Conservation (phyloP, 768 basidiomycete genomes). For the Rhizopogon salebrosus region DNA sequence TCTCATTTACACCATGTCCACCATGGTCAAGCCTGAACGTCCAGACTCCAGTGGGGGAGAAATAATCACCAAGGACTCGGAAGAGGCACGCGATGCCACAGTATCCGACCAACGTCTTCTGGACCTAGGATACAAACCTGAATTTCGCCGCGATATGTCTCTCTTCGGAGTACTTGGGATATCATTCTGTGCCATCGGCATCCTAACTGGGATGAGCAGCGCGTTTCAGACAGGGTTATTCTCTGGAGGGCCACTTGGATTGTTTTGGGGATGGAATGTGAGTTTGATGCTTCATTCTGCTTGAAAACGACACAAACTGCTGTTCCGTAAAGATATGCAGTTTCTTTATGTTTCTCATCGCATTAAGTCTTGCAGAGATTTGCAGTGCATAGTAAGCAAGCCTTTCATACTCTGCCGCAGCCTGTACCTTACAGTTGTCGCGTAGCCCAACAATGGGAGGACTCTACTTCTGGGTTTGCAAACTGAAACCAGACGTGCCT, state of each 20-base stretch:
- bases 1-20: neutral
- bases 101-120: constrained; percentile 37
- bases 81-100: neutral
- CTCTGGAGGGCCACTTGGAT: constrained; percentile 51
- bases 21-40: neutral
- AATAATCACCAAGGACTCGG: neutral
- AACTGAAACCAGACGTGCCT: constrained; percentile 50
- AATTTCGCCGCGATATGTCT: constrained; percentile 55
- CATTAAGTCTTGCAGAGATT: constrained; percentile 52
- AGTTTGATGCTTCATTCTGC: constrained; percentile 7
- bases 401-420: neutral
- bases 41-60: neutral
- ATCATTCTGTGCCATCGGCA: constrained; percentile 57
- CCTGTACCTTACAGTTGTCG: neutral
- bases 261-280: constrained; percentile 65
- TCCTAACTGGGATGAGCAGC: constrained; percentile 56
- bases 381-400: constrained; percentile 49
- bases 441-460: constrained; percentile 53
- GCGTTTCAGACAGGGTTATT: constrained; percentile 56
- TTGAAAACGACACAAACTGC: neutral
- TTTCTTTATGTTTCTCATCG: constrained; percentile 54
- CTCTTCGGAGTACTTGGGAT: constrained; percentile 54
- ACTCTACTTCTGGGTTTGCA: constrained; percentile 60
- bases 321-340: constrained; percentile 40
- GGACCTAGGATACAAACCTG: constrained; percentile 49